Conservation (phyloP, 2,329 filamentous ascomycete species). For the Biscogniauxia sp. region DNA sequence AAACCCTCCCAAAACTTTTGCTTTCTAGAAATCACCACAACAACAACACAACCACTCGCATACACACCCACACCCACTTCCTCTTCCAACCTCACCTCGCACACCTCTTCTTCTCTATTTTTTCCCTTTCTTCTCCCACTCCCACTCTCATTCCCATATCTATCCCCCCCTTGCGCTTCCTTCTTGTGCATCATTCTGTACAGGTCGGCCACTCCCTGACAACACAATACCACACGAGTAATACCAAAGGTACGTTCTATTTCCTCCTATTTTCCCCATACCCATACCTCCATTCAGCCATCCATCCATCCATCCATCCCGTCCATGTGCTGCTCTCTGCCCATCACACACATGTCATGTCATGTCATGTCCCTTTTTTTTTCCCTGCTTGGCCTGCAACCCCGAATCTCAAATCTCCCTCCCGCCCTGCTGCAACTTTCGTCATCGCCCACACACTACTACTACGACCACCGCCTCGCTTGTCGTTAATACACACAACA, state of each 20-base stretch:
- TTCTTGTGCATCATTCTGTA: slow-evolving; percentile 27
- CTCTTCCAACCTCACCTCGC: background rate
- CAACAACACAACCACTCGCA: slow-evolving; percentile 22
- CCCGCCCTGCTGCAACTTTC: slow-evolving; percentile 29
- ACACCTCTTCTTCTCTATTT: background rate
- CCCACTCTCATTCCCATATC: slow-evolving; percentile 11
- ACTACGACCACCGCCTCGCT: slow-evolving; percentile 24
- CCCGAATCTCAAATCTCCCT: slow-evolving; percentile 26
- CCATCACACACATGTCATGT: slow-evolving; percentile 1
- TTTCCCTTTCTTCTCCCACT: slow-evolving; percentile 8
- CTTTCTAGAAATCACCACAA: slow-evolving; percentile 22
- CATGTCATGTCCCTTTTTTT: slow-evolving; percentile 15
- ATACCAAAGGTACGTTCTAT: slow-evolving; percentile 18
- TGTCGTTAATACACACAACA: slow-evolving; percentile 9
- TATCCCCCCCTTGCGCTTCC: slow-evolving; percentile 22
- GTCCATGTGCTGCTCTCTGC: background rate
- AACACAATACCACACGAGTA: slow-evolving; percentile 7
- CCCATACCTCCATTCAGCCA: no score
- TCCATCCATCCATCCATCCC: no score
- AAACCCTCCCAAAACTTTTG: slow-evolving; percentile 25
- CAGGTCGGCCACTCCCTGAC: slow-evolving; percentile 22
- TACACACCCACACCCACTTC: background rate
- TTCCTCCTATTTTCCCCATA: background rate
- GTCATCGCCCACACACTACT: slow-evolving; percentile 29
- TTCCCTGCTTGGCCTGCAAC: slow-evolving; percentile 27